These are phyloP conservation scores for Aspergillus wentii DNA, from an alignment of 495 filamentous ascomycete species.

Conservation along the genomic window DNA sequence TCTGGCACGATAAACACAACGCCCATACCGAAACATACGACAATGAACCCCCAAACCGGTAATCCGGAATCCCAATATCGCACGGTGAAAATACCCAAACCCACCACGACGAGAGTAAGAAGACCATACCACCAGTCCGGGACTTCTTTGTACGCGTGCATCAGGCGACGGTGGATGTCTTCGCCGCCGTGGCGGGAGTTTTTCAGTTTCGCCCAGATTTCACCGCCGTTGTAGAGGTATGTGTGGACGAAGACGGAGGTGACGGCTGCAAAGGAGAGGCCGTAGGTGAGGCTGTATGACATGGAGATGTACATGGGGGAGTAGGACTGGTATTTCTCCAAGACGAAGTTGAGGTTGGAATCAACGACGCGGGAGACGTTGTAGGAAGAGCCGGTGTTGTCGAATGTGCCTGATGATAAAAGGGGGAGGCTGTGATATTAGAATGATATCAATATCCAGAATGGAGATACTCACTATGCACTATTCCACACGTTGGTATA, in stretches of 20 bases:
- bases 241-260: constrained; percentile 55
- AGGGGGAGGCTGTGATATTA: constrained; percentile 39
- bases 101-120: constrained; percentile 68
- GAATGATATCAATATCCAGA: constrained; percentile 14
- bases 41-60: constrained; percentile 74
- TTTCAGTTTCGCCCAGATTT: constrained; percentile 52
- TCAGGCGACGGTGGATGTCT: constrained; percentile 33
- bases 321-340: constrained; percentile 52
- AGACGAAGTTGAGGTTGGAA: constrained; percentile 44
- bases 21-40: constrained; percentile 58
- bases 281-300: constrained; percentile 57
- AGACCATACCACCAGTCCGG: constrained; percentile 48
- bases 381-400: constrained; percentile 55
- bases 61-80: constrained; percentile 58
- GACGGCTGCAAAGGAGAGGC: constrained; percentile 59
- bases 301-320: constrained; percentile 62
- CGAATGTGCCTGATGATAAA: constrained; percentile 55
- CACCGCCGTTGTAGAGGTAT: constrained; percentile 51
- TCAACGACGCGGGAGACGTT: constrained; percentile 51
- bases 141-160: constrained; percentile 24
- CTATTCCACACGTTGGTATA: constrained; percentile 37
- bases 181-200: constrained; percentile 48
- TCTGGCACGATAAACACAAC: constrained; percentile 73
- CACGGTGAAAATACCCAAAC: constrained; percentile 45
- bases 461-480: constrained; percentile 49